Base-by-base conservation (phyloP, 2,329 filamentous ascomycete species). In the Diaporthe batatas region DNA sequence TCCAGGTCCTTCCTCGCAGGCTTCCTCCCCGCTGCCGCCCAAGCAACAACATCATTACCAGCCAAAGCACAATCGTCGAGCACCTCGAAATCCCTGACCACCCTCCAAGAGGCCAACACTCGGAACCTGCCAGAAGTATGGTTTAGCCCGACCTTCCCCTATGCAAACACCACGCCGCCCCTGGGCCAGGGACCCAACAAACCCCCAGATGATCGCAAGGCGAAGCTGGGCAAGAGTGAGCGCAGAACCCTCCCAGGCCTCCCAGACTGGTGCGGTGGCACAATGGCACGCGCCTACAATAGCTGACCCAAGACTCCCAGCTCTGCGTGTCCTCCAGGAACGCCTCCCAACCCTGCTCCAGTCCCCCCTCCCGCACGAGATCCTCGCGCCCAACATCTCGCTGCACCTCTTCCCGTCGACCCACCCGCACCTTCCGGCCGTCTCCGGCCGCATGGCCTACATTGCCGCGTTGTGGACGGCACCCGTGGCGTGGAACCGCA, bases 401-500 rank as follows among this genome's bases (percentile, higher is more conserved):
- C 89, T 93, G 54, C 89, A 91, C 80, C 89, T 93, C 76, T 93
- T 93, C 81, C 91, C 91, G 49, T 90, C 91, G 36, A 96, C 94
- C 0, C 94, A 97, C 79, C 94, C 93, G 3, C 93, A 96, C 81
- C 93, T 99, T 3, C 96, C 96, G 44, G 93, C 91, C n/a, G 96
- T 98, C 53, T 94, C 94, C 36, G 96, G 96, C 68, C 91, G 93
- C 59, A 93, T 98, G 47, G 93, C 94, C 62, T 99, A 99, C 82
- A 93, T 93, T 47, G 96, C 96, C 23, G 96, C 96, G 3, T 86
- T 99, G 49, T 98, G 95, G 95, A 98, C 96, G 0, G 95, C 95
- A 0, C 96, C 96, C 0, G 92, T 99, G 68, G 96, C 95, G 39
- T 99, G 96, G 96, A 97, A 97, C 79, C 91, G 94, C 36, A 89